phyloP scores from a whole-genome alignment of 805 yeast genomes.

The Torulaspora franciscae region DNA sequence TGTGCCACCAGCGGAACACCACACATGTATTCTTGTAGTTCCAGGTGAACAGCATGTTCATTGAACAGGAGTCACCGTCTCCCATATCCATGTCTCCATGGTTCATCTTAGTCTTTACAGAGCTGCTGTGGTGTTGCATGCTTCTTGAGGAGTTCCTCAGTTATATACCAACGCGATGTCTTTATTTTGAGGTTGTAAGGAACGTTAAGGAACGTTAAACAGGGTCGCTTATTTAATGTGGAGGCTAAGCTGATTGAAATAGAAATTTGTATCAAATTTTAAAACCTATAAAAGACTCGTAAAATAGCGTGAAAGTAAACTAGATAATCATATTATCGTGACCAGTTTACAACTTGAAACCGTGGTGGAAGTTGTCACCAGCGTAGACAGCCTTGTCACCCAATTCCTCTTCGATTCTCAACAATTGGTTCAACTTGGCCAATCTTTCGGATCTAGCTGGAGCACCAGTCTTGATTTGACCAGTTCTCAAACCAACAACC shows the following conservation, averaged over 20 bases:
- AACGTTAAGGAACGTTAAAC: neutral
- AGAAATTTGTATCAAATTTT: slow-evolving; percentile 10
- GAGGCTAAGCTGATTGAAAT: neutral
- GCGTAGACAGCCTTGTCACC: slow-evolving; percentile 97
- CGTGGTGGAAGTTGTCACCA: slow-evolving; percentile 79
- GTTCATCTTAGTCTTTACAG: slow-evolving; percentile 15
- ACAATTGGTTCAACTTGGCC: slow-evolving; percentile 97
- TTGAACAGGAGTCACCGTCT: slow-evolving; percentile 42
- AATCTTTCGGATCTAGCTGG: slow-evolving; percentile 99
- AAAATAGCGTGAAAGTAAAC: slow-evolving; percentile 12
- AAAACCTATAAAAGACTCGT: slow-evolving; percentile 14
- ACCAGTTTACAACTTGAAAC: slow-evolving; percentile 36
- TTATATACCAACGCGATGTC: too few species aligned
- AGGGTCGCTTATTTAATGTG: neutral
- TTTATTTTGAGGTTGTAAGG: neutral
- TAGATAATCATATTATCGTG: slow-evolving; percentile 5
- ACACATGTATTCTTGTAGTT: slow-evolving; percentile 68
- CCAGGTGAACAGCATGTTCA: slow-evolving; percentile 79
- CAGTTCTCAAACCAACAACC: slow-evolving; percentile 95
- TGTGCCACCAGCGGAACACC: slow-evolving; percentile 77
- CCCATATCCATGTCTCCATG: slow-evolving; percentile 26
- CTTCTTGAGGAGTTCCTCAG: too few species aligned
- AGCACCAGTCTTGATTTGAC: slow-evolving; percentile 99
- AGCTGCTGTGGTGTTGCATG: slow-evolving; percentile 8
- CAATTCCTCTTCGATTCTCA: slow-evolving; percentile 97